Base-by-base conservation (phyloP, 1,284 basidiomycete genomes). In the Moniliophthora roreri region DNA sequence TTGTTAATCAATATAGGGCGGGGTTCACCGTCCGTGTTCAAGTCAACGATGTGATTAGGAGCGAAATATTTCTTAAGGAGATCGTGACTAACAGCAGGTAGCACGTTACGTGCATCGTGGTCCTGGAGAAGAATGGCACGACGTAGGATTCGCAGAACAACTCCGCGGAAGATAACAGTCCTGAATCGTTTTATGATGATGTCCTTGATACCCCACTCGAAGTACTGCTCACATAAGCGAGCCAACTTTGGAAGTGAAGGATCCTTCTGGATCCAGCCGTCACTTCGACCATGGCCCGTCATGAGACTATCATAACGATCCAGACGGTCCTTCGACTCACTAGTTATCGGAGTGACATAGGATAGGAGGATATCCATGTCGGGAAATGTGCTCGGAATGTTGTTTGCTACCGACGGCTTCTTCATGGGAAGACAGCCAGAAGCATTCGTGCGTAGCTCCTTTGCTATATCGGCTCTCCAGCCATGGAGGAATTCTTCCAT, bases 191-290 rank as follows among this genome's bases (percentile, higher is more conserved):
- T 88, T 59, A 91, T 77, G 56, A 93, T 89, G 5, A 81, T 74
- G 48, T 91, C 87, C 58, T 78, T 83, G 41, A 90, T 85, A 0
- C 92, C 93, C 93, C 93, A 95, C 64, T 95, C 93, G 60, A 95
- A 95, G 64, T 87, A 90, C 47, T 84, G 76, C 67, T 95, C 93
- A 70, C 92, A 95, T 1, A 86, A 74, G 4, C 73, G 78, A 0
- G 92, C 91, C 16, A 94, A 78, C 52, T 80, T 82, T 20, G 82
- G 83, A 0, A 94, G 70, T 63, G 89, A 81, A 0, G 87, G 86
- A 55, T 91, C 87, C 56, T 80, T 79, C 39, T 69, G 69, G 82
- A 84, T 85, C 55, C 55, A 56, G 24, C 55, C 8, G 70, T 73
- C 10, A 80, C 62, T 44, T 58, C 63, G 15, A 18, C 48, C 37